These are phyloP conservation scores for Pogostemon cablin DNA, from an alignment of 257 asterid species.

Conservation along the genomic window DNA sequence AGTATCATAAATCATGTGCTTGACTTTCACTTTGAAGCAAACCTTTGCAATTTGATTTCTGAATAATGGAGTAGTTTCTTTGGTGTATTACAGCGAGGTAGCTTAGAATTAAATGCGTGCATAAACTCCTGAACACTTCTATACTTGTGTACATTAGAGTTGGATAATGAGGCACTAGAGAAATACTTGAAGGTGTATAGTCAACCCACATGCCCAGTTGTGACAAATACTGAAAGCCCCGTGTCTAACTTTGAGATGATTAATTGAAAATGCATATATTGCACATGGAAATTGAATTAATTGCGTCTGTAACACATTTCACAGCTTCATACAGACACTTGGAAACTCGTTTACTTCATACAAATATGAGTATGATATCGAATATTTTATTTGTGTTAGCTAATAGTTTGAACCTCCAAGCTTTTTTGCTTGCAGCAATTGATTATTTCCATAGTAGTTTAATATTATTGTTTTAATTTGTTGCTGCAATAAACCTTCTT, in stretches of 20 bases:
- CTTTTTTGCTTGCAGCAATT: neutral
- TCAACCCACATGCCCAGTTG: neutral
- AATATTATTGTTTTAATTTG: constrained; percentile 7
- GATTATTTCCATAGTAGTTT: neutral
- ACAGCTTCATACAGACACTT: neutral
- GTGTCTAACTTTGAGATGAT: neutral
- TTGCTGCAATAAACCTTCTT: constrained; percentile 10
- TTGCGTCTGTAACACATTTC: constrained; percentile 4
- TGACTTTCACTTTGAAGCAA: neutral
- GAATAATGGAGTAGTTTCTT: neutral
- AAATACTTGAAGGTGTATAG: constrained; percentile 9
- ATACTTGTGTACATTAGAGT: neutral
- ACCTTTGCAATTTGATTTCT: neutral
- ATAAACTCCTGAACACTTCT: constrained; percentile 1
- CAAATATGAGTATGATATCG: too few species aligned
- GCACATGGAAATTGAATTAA: constrained; percentile 12
- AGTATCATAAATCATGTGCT: neutral
- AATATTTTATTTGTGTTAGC: too few species aligned
- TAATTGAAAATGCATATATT: neutral
- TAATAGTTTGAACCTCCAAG: neutral
- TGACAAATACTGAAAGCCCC: neutral
- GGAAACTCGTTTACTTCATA: neutral
- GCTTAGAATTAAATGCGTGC: neutral
- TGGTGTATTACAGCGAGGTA: neutral
- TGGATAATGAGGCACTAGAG: neutral